Percentiles rank a stretch among this genome's conserved stretches.
Conservation (phyloP, 2,329 filamentous ascomycete genomes). For the Fusarium duplospermum region DNA sequence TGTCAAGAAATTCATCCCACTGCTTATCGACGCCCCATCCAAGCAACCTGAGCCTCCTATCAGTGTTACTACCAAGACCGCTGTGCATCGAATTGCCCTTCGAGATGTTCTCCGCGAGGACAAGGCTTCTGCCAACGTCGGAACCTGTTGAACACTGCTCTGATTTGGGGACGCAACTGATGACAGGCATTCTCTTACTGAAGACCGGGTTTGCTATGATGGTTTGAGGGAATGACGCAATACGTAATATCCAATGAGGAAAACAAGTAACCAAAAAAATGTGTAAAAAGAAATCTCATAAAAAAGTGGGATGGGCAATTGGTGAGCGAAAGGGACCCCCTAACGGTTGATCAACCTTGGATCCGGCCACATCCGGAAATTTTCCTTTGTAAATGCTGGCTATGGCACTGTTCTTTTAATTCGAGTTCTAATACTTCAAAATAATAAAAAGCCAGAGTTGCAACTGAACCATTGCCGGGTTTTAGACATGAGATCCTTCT, state of each 20-base stretch:
- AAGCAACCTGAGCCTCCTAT: not conserved
- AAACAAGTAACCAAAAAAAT: not conserved
- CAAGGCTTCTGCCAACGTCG: conserved; percentile 1
- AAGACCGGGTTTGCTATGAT: not conserved
- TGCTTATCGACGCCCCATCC: conserved; percentile 4
- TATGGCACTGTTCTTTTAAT: not conserved
- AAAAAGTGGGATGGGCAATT: not conserved
- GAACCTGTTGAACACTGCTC: not conserved
- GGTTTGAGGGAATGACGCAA: not conserved
- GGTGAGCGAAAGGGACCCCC: not conserved
- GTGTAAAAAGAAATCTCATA: not conserved
- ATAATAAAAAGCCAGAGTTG: not conserved
- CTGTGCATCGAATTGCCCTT: conserved; percentile 6
- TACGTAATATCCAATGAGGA: not conserved
- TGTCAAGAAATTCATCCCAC: conserved; percentile 22
- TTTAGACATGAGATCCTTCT: not conserved
- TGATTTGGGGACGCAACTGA: not conserved
- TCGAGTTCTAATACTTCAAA: not conserved
- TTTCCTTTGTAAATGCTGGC: not conserved
- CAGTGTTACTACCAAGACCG: not conserved
- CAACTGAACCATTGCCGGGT: not conserved
- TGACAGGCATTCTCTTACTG: not conserved
- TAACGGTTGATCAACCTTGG: not conserved
- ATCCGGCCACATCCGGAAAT: conserved; percentile 7
- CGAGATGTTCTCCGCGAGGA: conserved; percentile 14